Evolutionary conservation across 164 flowering plant genomes (phyloP), one percentile per base, ranked within the genome.

Genomic region (Magnolia sinica): DNA sequence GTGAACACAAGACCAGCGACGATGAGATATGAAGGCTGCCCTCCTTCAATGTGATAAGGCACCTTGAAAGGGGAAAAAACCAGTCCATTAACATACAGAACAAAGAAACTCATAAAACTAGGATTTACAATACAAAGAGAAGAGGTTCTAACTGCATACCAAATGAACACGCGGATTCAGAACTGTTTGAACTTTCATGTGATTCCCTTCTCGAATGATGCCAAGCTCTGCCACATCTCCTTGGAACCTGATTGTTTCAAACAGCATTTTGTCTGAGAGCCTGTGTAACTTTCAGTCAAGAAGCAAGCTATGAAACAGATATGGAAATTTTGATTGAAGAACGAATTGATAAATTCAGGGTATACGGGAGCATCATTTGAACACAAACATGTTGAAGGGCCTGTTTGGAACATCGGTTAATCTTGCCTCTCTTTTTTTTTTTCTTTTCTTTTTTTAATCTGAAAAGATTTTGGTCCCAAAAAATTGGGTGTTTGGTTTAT

Each of bases 1-100:
- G 99, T 96, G 84, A 96, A 96, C 83, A 96, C 99, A 84, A 96
- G 85, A 50, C 99, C 98, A 77, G 96, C 96, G 75, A 90, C 85
- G 49, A 96, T 96, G 49, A 94, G 77, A 83, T 96, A 96, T 10
- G 99, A 96, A 78, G 99, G 98, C 79, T 88, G 96, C 76, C 88
- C 95, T 82, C 84, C 97, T 86, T 96, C 97, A 75, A 89, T 87
- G 79, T 96, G 96, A 84, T 86, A 94, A 8, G 98, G 99, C 75
- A 96, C 99, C 98, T 94, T 78, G 71, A 76, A 13, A 64, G 68
- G 8, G 65, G 37, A 74, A 50, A 67, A 72, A 13, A 3, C 45
- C 49, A 29, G 7, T 8, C 0, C 9, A 61, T 58, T 19, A 27
- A 31, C 10, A 19, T 19, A 20, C 4, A 59, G n/a, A 61, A 24